phyloP scores from a whole-genome alignment of 371 early-diverging fungal species.

The Rhizopus microsporus region DNA sequence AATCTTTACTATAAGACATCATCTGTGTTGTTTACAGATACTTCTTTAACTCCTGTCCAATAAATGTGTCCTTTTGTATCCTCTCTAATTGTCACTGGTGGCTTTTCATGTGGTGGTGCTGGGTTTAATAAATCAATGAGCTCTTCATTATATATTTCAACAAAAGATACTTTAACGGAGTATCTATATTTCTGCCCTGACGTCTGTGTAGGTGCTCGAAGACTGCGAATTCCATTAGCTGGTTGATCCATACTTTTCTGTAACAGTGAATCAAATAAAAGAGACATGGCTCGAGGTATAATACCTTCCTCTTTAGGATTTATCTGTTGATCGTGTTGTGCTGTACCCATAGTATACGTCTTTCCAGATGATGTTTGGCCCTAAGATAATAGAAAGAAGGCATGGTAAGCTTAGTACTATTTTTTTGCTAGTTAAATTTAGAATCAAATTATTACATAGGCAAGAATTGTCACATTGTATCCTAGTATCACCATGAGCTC shows the following conservation, averaged over 20 bases:
- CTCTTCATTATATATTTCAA: slow-evolving; percentile 99
- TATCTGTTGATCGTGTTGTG: slow-evolving; percentile 65
- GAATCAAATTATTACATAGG: slow-evolving; percentile 79
- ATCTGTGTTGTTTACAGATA: slow-evolving; percentile 70
- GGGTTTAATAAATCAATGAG: slow-evolving; percentile 78
- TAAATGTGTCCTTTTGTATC: slow-evolving; percentile 89
- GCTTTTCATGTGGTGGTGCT: slow-evolving; percentile 56
- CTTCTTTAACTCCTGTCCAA: slow-evolving; percentile 90
- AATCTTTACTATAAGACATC: slow-evolving; percentile 73
- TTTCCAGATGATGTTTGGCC: slow-evolving; percentile 96
- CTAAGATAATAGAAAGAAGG: slow-evolving; percentile 18
- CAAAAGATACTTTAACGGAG: slow-evolving; percentile 67
- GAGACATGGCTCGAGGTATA: slow-evolving; percentile 86
- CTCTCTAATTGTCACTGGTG: slow-evolving; percentile 84
- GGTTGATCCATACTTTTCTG: slow-evolving; percentile 33
- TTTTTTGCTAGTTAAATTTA: slow-evolving; percentile 69
- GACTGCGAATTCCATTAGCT: slow-evolving; percentile 8
- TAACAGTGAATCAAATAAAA: slow-evolving; percentile 68
- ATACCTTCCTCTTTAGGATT: slow-evolving; percentile 73
- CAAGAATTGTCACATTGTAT: slow-evolving; percentile 95
- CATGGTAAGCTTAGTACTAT: slow-evolving; percentile 28
- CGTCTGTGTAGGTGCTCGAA: slow-evolving; percentile 13
- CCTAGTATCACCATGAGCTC: slow-evolving; percentile 40
- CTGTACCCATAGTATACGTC: slow-evolving; percentile 98
- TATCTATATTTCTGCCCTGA: slow-evolving; percentile 31